Evolutionary conservation across 2,329 filamentous ascomycete species (phyloP), one percentile per base, ranked within the genome.

Genomic region (Diaporthe vexans): DNA sequence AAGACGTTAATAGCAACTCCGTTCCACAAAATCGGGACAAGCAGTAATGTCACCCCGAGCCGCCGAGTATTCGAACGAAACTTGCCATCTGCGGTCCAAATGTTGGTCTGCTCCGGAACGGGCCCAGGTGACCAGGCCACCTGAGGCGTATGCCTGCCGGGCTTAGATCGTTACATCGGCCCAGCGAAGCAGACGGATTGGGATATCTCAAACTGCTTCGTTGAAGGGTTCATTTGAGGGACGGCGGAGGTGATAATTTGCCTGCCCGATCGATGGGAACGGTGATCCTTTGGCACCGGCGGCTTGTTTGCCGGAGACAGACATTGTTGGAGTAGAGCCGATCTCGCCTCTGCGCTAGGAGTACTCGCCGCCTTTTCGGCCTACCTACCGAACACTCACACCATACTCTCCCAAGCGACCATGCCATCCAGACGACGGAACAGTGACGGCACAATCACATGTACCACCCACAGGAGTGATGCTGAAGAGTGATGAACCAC

Each of bases 71-170:
- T 57, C 33, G 21, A 61, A 63, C 29, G 58, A 48, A 48, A 70
- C 37, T 52, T 51, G 43, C 65, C 65, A 58, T 40, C n/a, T 43
- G 40, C 46, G 26, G 59, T 71, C 24, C 43, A 17, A 58, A 48
- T 17, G 68, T 46, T 69, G 43, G 40, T 21, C 54, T 43, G 48
- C 61, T 65, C 26, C 19, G 57, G 33, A 33, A 56, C 35, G 29
- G 37, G 24, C 37, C 26, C 33, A 70, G 48, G 37, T 57, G 57
- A 70, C 57, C 48, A 71, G 57, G 40, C 57, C 48, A 71, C 72
- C 51, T 48, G 46, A 71, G 59, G 59, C 59, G 33, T 29, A 56
- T 71, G 67, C 72, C 72, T 74, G 58, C 72, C 72, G 72, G 43
- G 59, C 26, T 24, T n/a, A 35, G 67, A 63, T 46, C 13, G 67